phyloP scores from a whole-genome alignment of 805 yeast genomes.

The Nakazawaea holstii region DNA sequence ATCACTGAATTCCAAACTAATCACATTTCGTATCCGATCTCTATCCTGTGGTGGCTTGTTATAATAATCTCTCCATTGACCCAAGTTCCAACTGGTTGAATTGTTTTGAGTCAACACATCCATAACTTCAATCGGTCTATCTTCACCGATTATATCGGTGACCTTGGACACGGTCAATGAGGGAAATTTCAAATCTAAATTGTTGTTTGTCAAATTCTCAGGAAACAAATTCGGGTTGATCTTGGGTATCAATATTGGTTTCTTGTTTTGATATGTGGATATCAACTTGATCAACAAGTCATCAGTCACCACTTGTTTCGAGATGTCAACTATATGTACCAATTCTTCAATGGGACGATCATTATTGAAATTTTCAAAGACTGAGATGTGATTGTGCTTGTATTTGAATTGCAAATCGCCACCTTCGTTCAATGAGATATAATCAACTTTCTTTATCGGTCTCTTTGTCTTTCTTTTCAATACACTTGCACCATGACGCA shows the following conservation, averaged over 20 bases:
- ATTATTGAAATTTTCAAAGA: conserved; percentile 25
- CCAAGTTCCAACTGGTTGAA: conserved; percentile 61
- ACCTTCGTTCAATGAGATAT: conserved; percentile 75
- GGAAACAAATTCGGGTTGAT: conserved; percentile 13
- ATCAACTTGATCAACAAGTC: conserved; percentile 18
- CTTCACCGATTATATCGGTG: conserved; percentile 55
- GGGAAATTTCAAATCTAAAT: conserved; percentile 35
- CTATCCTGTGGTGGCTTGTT: conserved; percentile 35
- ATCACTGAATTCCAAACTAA: conserved; percentile 71
- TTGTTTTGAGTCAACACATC: conserved; percentile 80
- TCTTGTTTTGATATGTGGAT: conserved; percentile 20
- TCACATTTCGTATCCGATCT: conserved; percentile 72
- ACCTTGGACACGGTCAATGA: conserved; percentile 51
- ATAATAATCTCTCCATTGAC: conserved; percentile 73
- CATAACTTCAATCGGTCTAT: conserved; percentile 72
- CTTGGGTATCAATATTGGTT: conserved; percentile 25
- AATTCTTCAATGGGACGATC: conserved; percentile 19
- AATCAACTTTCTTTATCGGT: conserved; percentile 52
- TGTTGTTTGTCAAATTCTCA: conserved; percentile 5
- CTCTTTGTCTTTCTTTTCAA: conserved; percentile 51
- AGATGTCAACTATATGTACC: conserved; percentile 22
- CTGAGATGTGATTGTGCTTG: conserved; percentile 52
- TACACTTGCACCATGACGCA: conserved; percentile 42
- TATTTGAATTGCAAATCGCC: conserved; percentile 44
- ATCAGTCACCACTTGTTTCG: conserved; percentile 22